phyloP scores from a whole-genome alignment of 2,329 filamentous ascomycete species.

The Aspergillus oerlinghausenensis region DNA sequence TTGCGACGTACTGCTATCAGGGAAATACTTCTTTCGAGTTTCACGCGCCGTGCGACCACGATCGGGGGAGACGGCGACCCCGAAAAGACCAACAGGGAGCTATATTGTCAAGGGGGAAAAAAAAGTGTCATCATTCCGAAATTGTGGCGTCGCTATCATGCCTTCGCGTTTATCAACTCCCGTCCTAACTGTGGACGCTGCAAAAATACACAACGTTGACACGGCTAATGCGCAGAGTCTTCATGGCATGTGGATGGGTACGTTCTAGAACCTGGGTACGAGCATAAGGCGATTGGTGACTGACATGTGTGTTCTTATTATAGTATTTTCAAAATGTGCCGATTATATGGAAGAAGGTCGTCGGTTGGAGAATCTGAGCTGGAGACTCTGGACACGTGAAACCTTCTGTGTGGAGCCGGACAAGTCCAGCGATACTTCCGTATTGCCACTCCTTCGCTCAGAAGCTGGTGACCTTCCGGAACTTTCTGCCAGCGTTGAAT shows the following conservation, averaged over 20 bases:
- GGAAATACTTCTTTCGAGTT: conserved; percentile 16
- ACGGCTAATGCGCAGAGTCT: conserved; percentile 88
- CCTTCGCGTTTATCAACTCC: conserved; percentile 77
- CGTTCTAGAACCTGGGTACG: conserved; percentile 38
- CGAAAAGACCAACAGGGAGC: conserved; percentile 25
- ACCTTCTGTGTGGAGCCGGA: conserved; percentile 78
- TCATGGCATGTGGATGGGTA: conserved; percentile 96
- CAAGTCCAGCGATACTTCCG: conserved; percentile 48
- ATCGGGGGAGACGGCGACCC: conserved; percentile 42
- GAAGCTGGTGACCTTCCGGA: conserved; percentile 58
- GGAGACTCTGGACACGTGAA: conserved; percentile 92
- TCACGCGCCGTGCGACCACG: conserved; percentile 40
- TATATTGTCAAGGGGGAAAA: conserved; percentile 3
- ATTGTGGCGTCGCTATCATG: conserved; percentile 53
- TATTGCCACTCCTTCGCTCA: conserved; percentile 45
- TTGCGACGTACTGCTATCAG: conserved; percentile 12
- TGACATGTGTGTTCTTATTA: conserved; percentile 17
- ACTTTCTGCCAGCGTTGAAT: conserved; percentile 73
- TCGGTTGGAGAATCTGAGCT: conserved; percentile 89
- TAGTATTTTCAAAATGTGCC: conserved; percentile 91
- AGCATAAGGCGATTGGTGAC: conserved; percentile 5
- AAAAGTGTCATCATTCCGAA: conserved; percentile 11
- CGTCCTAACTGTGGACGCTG: conserved; percentile 85
- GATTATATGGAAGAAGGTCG: conserved; percentile 90
- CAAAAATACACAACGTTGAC: conserved; percentile 90